phyloP scores from a whole-genome alignment of 1,284 basidiomycete species.

The Moesziomyces globuligerus region DNA sequence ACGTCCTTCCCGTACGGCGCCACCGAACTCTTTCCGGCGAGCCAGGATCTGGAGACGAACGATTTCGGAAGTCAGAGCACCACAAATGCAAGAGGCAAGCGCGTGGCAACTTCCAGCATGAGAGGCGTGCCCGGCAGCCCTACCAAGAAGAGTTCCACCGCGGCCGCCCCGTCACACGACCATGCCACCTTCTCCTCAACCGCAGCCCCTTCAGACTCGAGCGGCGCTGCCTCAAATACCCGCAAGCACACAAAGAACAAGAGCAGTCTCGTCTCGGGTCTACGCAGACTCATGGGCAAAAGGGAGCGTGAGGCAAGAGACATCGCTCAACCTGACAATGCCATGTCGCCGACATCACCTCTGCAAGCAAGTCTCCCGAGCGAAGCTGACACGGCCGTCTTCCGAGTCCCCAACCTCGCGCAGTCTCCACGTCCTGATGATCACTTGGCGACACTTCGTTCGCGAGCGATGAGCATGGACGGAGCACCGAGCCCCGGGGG shows the following conservation, averaged over 20 bases:
- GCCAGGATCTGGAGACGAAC: not conserved
- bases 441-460: not conserved
- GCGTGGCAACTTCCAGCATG: conserved; percentile 18
- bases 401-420: not conserved
- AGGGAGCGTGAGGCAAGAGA: conserved; percentile 18
- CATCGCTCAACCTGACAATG: not conserved
- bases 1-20: not conserved
- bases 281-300: conserved; percentile 42
- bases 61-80: not conserved
- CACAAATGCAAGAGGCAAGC: conserved; percentile 9
- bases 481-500: conserved; percentile 1
- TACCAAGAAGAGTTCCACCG: conserved; percentile 2
- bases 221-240: not conserved
- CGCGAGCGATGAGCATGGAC: conserved; percentile 8
- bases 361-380: not conserved
- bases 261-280: conserved; percentile 38
- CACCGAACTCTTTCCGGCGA: conserved; percentile 1
- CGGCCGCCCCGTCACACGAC: not conserved
- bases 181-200: not conserved
- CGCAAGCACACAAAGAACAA: conserved; percentile 41
- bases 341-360: not conserved
- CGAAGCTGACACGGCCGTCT: not conserved
- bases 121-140: conserved; percentile 23
- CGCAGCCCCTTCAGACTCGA: not conserved
- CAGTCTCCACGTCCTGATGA: not conserved